Percentiles rank a stretch among this genome's conserved stretches.
Conservation (phyloP, 495 filamentous ascomycete species). For the Neurospora africana region DNA sequence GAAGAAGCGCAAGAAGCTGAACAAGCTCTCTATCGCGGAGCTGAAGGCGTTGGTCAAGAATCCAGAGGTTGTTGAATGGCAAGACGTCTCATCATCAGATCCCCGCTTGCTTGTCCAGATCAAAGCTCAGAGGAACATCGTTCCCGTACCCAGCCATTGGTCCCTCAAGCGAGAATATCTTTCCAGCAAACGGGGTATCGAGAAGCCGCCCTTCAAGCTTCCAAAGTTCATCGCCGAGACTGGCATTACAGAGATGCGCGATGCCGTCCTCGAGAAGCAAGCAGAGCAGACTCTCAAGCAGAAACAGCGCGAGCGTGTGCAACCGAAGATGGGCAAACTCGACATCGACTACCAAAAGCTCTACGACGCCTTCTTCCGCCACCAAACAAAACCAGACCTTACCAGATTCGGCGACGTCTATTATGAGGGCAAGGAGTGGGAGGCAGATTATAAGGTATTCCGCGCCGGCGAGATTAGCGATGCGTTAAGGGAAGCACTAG, state of each 20-base stretch:
- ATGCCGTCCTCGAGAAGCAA: constrained; percentile 92
- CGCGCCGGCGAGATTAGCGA: constrained; percentile 85
- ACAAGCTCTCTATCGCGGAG: constrained; percentile 88
- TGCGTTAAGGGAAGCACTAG: constrained; percentile 82
- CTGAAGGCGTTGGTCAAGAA: constrained; percentile 84
- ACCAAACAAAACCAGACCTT: constrained; percentile 88
- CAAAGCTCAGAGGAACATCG: constrained; percentile 90
- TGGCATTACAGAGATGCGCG: constrained; percentile 94
- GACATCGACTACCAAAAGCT: constrained; percentile 98
- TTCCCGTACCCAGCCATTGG: constrained; percentile 92
- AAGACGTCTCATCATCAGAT: constrained; percentile 85
- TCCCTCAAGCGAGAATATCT: constrained; percentile 92
- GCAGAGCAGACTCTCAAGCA: constrained; percentile 83
- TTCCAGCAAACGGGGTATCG: constrained; percentile 88
- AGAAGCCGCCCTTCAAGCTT: constrained; percentile 84
- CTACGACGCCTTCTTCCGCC: constrained; percentile 95
- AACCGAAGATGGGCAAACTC: constrained; percentile 92
- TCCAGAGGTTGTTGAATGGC: constrained; percentile 95
- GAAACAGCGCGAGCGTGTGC: constrained; percentile 88
- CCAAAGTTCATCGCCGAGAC: constrained; percentile 98
- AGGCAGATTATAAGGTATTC: constrained; percentile 84
- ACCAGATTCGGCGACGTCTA: constrained; percentile 96
- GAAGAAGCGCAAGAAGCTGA: constrained; percentile 82
- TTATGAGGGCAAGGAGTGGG: constrained; percentile 97
- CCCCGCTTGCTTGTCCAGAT: constrained; percentile 84